phyloP scores from a whole-genome alignment of 2,329 filamentous ascomycete species.

The Alternaria sp. region DNA sequence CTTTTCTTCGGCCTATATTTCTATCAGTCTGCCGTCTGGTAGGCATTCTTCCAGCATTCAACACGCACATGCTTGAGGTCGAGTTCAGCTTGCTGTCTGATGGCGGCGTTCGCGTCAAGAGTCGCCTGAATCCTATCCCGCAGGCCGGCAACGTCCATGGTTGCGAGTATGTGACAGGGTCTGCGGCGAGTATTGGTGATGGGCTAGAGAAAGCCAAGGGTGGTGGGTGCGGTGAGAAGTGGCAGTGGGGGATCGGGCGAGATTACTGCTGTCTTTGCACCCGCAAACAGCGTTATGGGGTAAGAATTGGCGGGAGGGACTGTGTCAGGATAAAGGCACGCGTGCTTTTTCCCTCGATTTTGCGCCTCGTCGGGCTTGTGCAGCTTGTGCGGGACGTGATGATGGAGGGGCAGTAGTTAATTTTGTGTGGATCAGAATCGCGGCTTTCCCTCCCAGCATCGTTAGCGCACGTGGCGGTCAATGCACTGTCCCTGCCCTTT shows the following conservation, averaged over 20 bases:
- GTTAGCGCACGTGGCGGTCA: conserved; percentile 27
- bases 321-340: conserved; percentile 20
- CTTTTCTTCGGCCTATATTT: conserved; percentile 80
- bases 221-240: conserved; percentile 29
- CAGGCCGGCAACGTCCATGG: conserved; percentile 78
- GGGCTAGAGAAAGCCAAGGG: conserved; percentile 10
- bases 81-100: conserved; percentile 77
- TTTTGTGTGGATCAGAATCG: conserved; percentile 28
- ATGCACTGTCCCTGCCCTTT: conserved; percentile 12
- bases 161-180: conserved; percentile 31
- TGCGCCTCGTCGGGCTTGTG: conserved; percentile 38
- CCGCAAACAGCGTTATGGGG: conserved; percentile 22
- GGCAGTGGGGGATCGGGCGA: conserved; percentile 28
- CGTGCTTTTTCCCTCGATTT: conserved; percentile 23
- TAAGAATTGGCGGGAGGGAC: conserved; percentile 21
- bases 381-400: conserved; percentile 35
- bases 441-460: conserved; percentile 20
- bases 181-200: conserved; percentile 20
- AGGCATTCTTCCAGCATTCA: conserved; percentile 12
- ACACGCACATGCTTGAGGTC: conserved; percentile 79
- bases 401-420: conserved; percentile 26
- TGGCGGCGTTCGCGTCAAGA: conserved; percentile 76
- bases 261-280: conserved; percentile 22
- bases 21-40: conserved; percentile 35
- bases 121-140: conserved; percentile 80